phyloP scores from a whole-genome alignment of 2,329 filamentous ascomycete genomes.

The Verticillium nubilum region DNA sequence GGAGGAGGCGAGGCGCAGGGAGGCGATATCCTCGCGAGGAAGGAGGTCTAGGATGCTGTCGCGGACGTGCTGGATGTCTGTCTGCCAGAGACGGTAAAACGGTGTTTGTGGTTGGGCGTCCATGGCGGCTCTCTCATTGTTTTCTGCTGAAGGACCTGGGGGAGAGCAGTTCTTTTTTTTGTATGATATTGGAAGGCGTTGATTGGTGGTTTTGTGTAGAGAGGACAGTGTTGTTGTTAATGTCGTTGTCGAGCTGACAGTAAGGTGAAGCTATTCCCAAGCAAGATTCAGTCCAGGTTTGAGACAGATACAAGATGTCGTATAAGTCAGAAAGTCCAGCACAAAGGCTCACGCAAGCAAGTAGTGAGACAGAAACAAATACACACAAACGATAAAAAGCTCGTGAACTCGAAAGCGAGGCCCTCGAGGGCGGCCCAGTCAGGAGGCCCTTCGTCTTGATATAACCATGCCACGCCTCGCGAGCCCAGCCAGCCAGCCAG shows the following conservation, averaged over 20 bases:
- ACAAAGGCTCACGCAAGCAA: neutral
- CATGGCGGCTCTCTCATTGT: constrained; percentile 45
- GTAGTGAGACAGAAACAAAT: neutral
- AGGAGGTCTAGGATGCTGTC: constrained; percentile 44
- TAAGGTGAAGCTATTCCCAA: constrained; percentile 1
- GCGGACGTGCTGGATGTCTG: constrained; percentile 35
- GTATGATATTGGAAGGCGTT: neutral
- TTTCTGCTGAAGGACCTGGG: no score
- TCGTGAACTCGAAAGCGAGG: neutral
- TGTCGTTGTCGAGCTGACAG: neutral
- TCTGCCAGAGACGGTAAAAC: constrained; percentile 53
- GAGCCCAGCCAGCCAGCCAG: no score
- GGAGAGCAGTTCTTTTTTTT: neutral
- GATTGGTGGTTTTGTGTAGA: neutral
- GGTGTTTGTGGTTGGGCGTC: constrained; percentile 38
- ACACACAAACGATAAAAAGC: neutral
- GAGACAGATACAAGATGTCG: neutral
- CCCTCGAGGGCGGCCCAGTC: neutral
- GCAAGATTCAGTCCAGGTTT: neutral
- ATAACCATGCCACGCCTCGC: neutral
- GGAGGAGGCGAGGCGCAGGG: constrained; percentile 61
- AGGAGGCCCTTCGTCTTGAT: neutral
- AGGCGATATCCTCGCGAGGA: constrained; percentile 46
- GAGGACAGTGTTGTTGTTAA: no score
- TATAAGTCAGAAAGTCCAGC: neutral